phyloP scores from a whole-genome alignment of 495 filamentous ascomycete genomes.

The Xeromyces bisporus region DNA sequence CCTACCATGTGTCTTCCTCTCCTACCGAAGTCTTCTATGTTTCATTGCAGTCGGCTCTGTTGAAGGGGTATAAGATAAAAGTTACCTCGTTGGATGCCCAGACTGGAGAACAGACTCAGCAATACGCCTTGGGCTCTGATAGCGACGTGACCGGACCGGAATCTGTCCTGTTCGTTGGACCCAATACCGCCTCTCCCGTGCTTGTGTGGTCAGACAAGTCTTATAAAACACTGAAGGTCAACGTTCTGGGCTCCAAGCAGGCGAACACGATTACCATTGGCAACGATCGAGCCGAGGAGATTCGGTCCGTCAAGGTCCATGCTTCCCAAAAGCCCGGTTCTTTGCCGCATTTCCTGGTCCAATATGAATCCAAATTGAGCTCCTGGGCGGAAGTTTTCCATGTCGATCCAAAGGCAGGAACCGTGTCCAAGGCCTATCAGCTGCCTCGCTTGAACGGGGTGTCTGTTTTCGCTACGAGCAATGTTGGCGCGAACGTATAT shows the following conservation, averaged over 20 bases:
- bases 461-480: constrained; percentile 67
- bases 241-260: constrained; percentile 61
- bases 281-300: constrained; percentile 36
- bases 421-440: constrained; percentile 54
- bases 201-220: constrained; percentile 66
- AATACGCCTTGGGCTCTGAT: constrained; percentile 53
- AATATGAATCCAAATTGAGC: constrained; percentile 50
- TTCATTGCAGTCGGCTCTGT: constrained; percentile 47
- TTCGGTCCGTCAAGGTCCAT: constrained; percentile 53
- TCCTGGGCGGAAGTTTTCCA: constrained; percentile 81
- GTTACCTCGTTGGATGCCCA: constrained; percentile 53
- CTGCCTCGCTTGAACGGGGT: constrained; percentile 49
- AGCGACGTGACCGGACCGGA: constrained; percentile 48
- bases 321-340: constrained; percentile 53
- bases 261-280: constrained; percentile 32
- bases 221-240: constrained; percentile 53
- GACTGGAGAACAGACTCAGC: constrained; percentile 48
- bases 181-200: constrained; percentile 66
- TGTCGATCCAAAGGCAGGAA: constrained; percentile 48
- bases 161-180: constrained; percentile 63
- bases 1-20: constrained; percentile 66
- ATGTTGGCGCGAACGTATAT: constrained; percentile 62
- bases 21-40: constrained; percentile 59
- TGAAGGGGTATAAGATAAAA: constrained; percentile 54
- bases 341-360: constrained; percentile 65